Evolutionary conservation across 164 flowering plant genomes (phyloP).

Genomic region (Cinnamomum micranthum): DNA sequence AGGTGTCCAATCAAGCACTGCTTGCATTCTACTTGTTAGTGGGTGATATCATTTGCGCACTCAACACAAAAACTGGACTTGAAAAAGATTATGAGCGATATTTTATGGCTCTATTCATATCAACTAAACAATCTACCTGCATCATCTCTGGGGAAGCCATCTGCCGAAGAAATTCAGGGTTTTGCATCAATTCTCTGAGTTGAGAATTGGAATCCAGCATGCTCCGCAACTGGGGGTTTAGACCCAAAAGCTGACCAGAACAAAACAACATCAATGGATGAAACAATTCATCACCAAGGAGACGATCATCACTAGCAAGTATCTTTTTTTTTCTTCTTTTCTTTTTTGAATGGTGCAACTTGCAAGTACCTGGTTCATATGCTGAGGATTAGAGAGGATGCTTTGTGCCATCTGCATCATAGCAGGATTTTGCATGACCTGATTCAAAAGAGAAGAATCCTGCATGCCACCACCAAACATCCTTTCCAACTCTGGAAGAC

Average conservation of each 20-base stretch:
- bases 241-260: constrained; percentile 32
- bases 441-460: constrained; percentile 52
- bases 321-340: not conserved
- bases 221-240: constrained; percentile 46
- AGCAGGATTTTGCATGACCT: constrained; percentile 86
- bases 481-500: constrained; percentile 57
- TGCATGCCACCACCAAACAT: constrained; percentile 54
- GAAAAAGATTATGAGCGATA: not conserved
- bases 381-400: constrained; percentile 57
- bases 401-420: constrained; percentile 84
- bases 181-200: constrained; percentile 69
- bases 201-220: constrained; percentile 53
- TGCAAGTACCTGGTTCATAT: constrained; percentile 50
- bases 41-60: not conserved
- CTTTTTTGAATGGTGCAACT: not conserved
- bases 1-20: too few species aligned
- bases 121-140: constrained; percentile 33
- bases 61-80: not conserved
- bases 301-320: not conserved
- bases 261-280: constrained; percentile 1
- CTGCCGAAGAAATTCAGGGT: constrained; percentile 65
- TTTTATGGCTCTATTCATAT: not conserved
- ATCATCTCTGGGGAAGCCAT: constrained; percentile 65
- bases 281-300: not conserved
- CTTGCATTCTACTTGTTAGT: too few species aligned